Conservation (phyloP, 495 filamentous ascomycete species). For the Cercophora scortea region DNA sequence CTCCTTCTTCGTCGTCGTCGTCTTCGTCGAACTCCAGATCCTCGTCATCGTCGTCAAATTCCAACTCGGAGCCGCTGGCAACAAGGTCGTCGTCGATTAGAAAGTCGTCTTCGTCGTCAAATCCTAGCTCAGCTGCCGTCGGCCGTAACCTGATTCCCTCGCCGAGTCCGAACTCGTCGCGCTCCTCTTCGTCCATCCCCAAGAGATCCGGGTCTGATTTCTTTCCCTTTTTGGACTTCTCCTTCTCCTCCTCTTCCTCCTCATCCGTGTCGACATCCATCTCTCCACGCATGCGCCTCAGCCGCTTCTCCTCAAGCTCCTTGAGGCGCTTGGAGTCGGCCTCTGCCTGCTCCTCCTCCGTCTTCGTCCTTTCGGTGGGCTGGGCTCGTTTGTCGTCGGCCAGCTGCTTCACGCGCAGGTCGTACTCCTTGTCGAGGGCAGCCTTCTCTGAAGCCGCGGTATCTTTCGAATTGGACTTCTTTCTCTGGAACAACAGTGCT, state of each 20-base stretch:
- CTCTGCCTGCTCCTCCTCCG: conserved; percentile 74
- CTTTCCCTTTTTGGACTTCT: conserved; percentile 34
- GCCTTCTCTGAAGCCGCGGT: conserved; percentile 52
- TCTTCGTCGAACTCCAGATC: conserved; percentile 45
- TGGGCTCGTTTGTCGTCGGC: conserved; percentile 72
- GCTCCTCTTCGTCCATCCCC: conserved; percentile 34
- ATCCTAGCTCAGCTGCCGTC: conserved; percentile 42
- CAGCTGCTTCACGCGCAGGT: conserved; percentile 70
- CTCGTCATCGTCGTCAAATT: conserved; percentile 46
- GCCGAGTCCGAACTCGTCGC: conserved; percentile 48
- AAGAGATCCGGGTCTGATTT: conserved; percentile 13
- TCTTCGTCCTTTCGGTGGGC: conserved; percentile 82
- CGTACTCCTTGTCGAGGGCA: conserved; percentile 72
- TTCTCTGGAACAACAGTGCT: conserved; percentile 47
- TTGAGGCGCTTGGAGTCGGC: conserved; percentile 68
- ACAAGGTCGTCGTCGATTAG: conserved; percentile 81
- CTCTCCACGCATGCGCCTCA: conserved; percentile 67
- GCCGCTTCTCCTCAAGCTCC: conserved; percentile 69
- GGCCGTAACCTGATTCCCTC: conserved; percentile 41
- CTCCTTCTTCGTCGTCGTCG: conserved; percentile 31
- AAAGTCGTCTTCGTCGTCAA: conserved; percentile 92
- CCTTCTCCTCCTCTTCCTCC: conserved; percentile 36
- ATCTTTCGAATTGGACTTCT: conserved; percentile 26
- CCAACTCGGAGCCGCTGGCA: conserved; percentile 55
- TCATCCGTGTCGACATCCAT: conserved; percentile 42